Base-by-base conservation (phyloP, 2,329 filamentous ascomycete genomes). In the Fusarium begoniae region DNA sequence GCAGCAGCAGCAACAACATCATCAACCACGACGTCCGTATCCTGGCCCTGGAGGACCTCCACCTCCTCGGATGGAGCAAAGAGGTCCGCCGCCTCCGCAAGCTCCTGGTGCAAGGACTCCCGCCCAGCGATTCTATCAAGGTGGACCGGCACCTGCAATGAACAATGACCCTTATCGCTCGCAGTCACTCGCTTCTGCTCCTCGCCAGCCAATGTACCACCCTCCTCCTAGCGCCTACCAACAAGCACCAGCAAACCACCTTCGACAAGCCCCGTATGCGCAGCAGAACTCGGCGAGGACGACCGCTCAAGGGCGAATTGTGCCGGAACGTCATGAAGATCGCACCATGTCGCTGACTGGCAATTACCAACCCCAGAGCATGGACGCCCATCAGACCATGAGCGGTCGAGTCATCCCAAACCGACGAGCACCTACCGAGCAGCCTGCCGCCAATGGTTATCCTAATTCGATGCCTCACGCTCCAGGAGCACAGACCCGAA, bases 331-430 rank as follows among this genome's bases (percentile, higher is more conserved):
- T 61, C 93, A 95, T 70, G 94, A 97, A 78, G 96, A 98, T 82
- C 90, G 96, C 66, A 92, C 96, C 72, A 98, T 98, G 96, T 98
- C 96, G 51, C 92, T 99, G 92, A 96, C 93, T 10, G 94, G 93
- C 15, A 93, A 82, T 26, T 87, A 85, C 69, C 81, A 94, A 76
- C 88, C 92, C 7, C 88, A 92, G 61, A 94, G 97, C 76, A 88
- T 90, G 69, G 93, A 93, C 78, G 87, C 95, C 50, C 93, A 96
- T 81, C 96, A 98, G 83, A 98, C 95, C 11, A 97, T 96, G 90
- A 97, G 94, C 80, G 96, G 96, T 54, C 90, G 96, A 75, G 88
- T 97, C 26, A 97, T 99, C 75, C 96, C 96, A 6, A 93, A 92
- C 78, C 89, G 82, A 87, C 85, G 84, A 78, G 85, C 82, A 65